phyloP scores from a whole-genome alignment of 257 asterid genomes.

The Capsicum chinense region DNA sequence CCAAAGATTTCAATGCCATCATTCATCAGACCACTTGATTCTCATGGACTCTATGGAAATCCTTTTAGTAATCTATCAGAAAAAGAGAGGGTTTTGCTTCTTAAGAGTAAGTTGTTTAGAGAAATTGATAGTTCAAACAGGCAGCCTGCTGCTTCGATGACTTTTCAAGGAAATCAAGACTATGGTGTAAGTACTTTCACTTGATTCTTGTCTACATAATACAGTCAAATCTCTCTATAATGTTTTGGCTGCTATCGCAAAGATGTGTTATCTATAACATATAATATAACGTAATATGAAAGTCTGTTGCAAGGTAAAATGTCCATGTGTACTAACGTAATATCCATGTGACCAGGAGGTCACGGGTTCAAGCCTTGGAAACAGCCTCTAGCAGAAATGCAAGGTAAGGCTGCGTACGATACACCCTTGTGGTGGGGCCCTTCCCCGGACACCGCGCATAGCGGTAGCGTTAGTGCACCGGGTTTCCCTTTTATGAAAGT shows the following conservation, averaged over 20 bases:
- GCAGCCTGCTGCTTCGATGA: constrained; percentile 36
- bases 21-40: constrained; percentile 25
- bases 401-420: no score
- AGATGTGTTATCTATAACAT: not conserved
- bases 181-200: constrained; percentile 49
- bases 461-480: no score
- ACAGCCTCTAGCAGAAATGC: no score
- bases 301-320: not conserved
- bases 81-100: constrained; percentile 53
- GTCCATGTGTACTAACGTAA: no score
- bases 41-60: constrained; percentile 44
- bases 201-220: not conserved
- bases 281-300: not conserved
- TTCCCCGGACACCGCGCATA: no score
- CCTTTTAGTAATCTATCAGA: constrained; percentile 57
- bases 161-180: constrained; percentile 49
- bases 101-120: constrained; percentile 62
- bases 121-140: constrained; percentile 40
- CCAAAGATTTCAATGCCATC: constrained; percentile 32
- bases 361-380: no score
- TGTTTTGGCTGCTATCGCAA: not conserved
- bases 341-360: no score
- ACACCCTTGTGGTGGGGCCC: no score
- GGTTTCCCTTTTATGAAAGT: not conserved
- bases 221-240: not conserved